Percentiles rank a stretch among this genome's conserved stretches.
Evolutionary conservation across 805 yeast species (phyloP).

Genomic region (Saccharomyces eubayanus): DNA sequence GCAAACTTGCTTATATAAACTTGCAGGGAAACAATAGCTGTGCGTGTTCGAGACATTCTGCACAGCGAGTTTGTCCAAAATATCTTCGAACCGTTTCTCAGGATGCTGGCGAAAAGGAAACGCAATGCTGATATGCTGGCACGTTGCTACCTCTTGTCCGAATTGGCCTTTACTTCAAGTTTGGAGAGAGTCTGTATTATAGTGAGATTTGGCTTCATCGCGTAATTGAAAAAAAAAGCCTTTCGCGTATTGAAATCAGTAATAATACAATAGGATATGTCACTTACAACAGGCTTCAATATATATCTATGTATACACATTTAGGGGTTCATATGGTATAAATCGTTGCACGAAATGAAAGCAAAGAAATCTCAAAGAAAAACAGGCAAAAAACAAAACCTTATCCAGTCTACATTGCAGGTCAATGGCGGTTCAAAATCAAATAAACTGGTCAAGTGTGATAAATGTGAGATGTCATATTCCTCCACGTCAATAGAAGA

Average conservation of each 20-base stretch:
- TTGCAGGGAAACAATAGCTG: too few species aligned
- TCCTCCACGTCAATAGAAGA: conserved; percentile 15
- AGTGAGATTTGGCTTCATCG: not conserved
- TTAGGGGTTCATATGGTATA: not conserved
- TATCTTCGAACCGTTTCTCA: too few species aligned
- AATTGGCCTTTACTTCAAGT: too few species aligned
- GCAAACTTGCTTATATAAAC: too few species aligned
- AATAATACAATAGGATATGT: not conserved
- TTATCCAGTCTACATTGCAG: not conserved
- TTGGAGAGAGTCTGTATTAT: too few species aligned
- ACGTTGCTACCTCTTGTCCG: too few species aligned
- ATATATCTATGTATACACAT: not conserved
- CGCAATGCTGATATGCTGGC: too few species aligned
- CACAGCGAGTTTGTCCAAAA: too few species aligned
- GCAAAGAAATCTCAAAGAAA: not conserved
- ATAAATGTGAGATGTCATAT: conserved; percentile 26
- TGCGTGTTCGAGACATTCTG: too few species aligned
- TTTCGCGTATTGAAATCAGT: not conserved
- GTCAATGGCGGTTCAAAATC: not conserved
- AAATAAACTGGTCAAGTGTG: conserved; percentile 13
- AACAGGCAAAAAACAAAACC: not conserved
- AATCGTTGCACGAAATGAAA: not conserved
- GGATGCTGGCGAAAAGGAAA: too few species aligned
- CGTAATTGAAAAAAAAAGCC: not conserved
- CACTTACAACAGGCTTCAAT: not conserved